phyloP scores from a whole-genome alignment of 2,329 filamentous ascomycete species.

The Arthrobotrys musiformis region DNA sequence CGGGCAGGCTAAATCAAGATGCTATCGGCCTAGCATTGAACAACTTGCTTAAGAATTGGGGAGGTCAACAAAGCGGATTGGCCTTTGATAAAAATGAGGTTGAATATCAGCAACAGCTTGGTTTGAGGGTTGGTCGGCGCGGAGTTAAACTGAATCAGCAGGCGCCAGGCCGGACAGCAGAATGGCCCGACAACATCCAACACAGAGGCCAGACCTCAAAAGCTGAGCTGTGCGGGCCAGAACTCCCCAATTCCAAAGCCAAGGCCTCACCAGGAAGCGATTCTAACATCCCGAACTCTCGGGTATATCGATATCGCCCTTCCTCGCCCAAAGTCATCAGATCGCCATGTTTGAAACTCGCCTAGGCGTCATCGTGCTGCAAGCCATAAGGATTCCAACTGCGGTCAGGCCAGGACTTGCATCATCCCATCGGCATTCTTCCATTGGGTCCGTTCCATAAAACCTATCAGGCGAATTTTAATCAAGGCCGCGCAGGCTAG shows the following conservation, averaged over 20 bases:
- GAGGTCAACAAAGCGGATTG: too few relatives aligned
- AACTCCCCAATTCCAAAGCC: not conserved
- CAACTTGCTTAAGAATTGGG: not conserved
- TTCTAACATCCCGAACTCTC: not conserved
- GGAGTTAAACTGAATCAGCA: not conserved
- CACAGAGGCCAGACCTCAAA: not conserved
- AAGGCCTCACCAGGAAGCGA: not conserved
- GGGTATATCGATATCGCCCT: not conserved
- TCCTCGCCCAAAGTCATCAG: not conserved
- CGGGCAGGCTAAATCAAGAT: not conserved
- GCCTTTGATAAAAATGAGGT: not conserved
- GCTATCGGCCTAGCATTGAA: not conserved
- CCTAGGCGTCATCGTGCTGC: not conserved
- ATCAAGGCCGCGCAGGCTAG: too few relatives aligned
- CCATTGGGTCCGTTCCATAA: not conserved
- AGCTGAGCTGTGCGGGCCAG: not conserved
- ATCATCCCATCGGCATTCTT: not conserved
- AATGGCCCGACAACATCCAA: not conserved
- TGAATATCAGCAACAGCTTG: not conserved
- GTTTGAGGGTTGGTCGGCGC: not conserved
- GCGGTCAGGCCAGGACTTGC: conserved; percentile 9
- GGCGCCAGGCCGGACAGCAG: not conserved
- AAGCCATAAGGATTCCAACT: conserved; percentile 1
- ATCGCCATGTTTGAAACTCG: conserved; percentile 2
- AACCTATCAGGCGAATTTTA: not conserved